A percentile compares a stretch with the other conserved stretches of the same genome.
These are phyloP conservation scores for Neonectria sp. DNA, from an alignment of 2,329 filamentous ascomycete genomes.

Conservation along the genomic window DNA sequence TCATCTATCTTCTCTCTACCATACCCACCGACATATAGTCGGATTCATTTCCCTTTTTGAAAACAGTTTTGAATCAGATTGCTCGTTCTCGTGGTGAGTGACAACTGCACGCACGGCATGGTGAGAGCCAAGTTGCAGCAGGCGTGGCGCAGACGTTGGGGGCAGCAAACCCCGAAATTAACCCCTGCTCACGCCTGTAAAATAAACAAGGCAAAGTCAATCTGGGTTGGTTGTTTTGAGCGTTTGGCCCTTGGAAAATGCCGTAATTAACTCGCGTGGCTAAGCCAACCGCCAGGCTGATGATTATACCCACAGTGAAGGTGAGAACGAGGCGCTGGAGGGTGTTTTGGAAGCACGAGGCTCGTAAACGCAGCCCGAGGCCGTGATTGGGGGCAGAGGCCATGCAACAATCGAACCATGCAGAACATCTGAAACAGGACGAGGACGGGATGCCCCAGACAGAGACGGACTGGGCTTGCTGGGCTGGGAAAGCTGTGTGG, in stretches of 20 bases:
- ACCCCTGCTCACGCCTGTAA: background rate
- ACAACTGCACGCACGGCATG: constrained; percentile 1
- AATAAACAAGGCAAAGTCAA: background rate
- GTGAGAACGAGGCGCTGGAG: background rate
- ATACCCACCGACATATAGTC: constrained; percentile 28
- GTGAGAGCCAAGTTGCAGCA: constrained; percentile 13
- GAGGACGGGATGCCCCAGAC: constrained; percentile 49
- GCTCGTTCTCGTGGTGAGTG: background rate
- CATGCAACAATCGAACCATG: constrained; percentile 50
- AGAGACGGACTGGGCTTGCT: background rate
- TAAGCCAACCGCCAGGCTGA: constrained; percentile 7
- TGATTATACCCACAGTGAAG: constrained; percentile 1
- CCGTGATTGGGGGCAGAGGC: constrained; percentile 27
- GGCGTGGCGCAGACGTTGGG: constrained; percentile 15
- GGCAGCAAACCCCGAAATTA: background rate
- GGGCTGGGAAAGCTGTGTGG: background rate
- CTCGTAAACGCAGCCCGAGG: constrained; percentile 10
- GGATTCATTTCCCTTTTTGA: constrained; percentile 20
- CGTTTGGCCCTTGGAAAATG: constrained; percentile 10
- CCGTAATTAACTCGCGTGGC: constrained; percentile 8
- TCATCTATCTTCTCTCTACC: constrained; percentile 5
- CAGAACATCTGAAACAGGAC: constrained; percentile 45
- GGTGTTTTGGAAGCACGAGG: constrained; percentile 8
- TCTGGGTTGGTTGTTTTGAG: constrained; percentile 4
- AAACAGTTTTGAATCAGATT: constrained; percentile 9